Evolutionary conservation across 345 rosid species (phyloP).

Genomic region (Populus ilicifolia): DNA sequence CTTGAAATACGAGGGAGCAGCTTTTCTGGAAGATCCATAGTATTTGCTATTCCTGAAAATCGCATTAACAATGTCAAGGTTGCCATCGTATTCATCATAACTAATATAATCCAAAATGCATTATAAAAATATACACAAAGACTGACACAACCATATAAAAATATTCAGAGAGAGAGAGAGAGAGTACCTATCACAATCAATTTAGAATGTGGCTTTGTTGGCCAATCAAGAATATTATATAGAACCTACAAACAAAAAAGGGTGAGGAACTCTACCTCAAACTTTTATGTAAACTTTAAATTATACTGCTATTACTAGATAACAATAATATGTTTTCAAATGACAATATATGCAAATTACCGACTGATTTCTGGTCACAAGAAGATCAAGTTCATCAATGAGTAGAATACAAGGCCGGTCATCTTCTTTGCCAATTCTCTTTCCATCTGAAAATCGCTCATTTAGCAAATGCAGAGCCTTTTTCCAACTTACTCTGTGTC

Average conservation of each 20-base stretch:
- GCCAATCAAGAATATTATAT: conserved; percentile 95
- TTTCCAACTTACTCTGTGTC: conserved; percentile 87
- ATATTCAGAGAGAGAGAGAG: background rate
- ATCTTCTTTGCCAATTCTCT: conserved; percentile 50
- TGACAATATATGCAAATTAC: conserved; percentile 36
- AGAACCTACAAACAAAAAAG: conserved; percentile 45
- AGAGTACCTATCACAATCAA: conserved; percentile 68
- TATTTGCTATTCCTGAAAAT: conserved; percentile 81
- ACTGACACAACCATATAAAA: background rate
- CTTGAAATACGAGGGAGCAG: conserved; percentile 96
- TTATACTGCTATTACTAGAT: background rate
- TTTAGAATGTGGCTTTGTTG: conserved; percentile 80
- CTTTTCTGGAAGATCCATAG: conserved; percentile 99
- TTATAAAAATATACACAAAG: background rate
- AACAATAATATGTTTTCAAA: background rate
- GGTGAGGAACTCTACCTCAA: background rate
- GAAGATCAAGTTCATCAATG: conserved; percentile 94
- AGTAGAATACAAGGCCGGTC: conserved; percentile 82
- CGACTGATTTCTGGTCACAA: conserved; percentile 92
- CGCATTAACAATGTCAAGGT: background rate
- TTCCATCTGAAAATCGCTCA: conserved; percentile 75
- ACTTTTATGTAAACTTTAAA: background rate
- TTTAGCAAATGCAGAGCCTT: conserved; percentile 78
- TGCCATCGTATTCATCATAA: background rate
- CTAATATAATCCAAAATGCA: background rate